Percentiles rank a stretch among this genome's conserved stretches.
Evolutionary conservation across 2,329 filamentous ascomycete species (phyloP).

Genomic region (Trichoderma endophyticum): DNA sequence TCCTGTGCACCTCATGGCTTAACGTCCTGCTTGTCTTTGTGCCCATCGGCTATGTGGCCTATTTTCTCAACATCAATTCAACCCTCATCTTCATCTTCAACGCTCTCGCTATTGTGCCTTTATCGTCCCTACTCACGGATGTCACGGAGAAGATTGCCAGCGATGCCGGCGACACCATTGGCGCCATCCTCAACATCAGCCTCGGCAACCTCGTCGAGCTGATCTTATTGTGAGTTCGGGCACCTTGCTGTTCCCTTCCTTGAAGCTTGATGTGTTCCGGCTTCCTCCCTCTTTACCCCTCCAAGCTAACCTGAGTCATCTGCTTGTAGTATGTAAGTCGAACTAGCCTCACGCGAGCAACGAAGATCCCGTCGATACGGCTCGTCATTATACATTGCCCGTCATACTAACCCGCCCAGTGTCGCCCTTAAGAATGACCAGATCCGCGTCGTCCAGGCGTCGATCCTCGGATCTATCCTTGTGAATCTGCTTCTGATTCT

Average conservation of each 20-base stretch:
- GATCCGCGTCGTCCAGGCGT: slow-evolving; percentile 73
- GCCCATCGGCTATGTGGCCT: slow-evolving; percentile 61
- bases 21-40: slow-evolving; percentile 68
- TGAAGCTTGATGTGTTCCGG: not conserved
- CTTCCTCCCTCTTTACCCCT: not conserved
- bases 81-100: slow-evolving; percentile 56
- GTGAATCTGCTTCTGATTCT: slow-evolving; percentile 72
- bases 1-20: slow-evolving; percentile 46
- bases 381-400: not conserved
- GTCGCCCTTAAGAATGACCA: slow-evolving; percentile 55
- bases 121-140: slow-evolving; percentile 56
- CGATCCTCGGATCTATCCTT: slow-evolving; percentile 72
- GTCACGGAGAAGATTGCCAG: slow-evolving; percentile 59
- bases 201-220: slow-evolving; percentile 62
- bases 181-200: slow-evolving; percentile 59
- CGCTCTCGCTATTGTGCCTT: slow-evolving; percentile 56
- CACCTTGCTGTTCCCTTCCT: not conserved
- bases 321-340: slow-evolving; percentile 9
- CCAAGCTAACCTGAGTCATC: not conserved
- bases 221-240: slow-evolving; percentile 50
- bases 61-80: slow-evolving; percentile 38
- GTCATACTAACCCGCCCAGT: slow-evolving; percentile 33
- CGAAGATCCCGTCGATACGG: not conserved
- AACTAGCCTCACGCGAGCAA: not conserved
- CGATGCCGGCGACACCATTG: slow-evolving; percentile 56